phyloP scores from a whole-genome alignment of 2,329 filamentous ascomycete genomes.

The Zalaria sp. region DNA sequence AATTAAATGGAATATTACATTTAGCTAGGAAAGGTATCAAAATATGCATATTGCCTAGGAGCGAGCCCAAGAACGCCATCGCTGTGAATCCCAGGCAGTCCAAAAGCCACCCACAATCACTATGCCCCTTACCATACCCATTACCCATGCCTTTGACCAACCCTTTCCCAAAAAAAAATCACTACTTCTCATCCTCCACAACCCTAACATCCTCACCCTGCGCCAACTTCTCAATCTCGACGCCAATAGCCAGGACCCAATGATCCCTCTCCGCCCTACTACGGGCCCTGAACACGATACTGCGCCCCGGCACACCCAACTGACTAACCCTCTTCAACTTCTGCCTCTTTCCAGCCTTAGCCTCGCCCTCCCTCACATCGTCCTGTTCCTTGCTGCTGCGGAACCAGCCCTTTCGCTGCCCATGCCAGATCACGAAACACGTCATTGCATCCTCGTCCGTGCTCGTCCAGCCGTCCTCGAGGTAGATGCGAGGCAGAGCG shows the following conservation, averaged over 20 bases:
- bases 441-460: slow-evolving; percentile 53
- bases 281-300: slow-evolving; percentile 51
- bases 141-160: no score
- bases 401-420: slow-evolving; percentile 43
- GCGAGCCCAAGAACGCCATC: no score
- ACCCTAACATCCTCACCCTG: slow-evolving; percentile 37
- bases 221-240: slow-evolving; percentile 49
- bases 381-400: slow-evolving; percentile 18
- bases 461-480: slow-evolving; percentile 46
- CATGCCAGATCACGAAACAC: slow-evolving; percentile 54
- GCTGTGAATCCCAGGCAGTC: no score
- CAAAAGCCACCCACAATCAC: no score
- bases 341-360: slow-evolving; percentile 18
- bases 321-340: slow-evolving; percentile 45
- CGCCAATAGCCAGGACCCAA: slow-evolving; percentile 52
- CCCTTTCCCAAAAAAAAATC: no score
- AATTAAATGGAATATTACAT: no score
- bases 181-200: slow-evolving; percentile 7
- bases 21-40: no score
- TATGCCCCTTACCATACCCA: no score
- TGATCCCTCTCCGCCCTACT: slow-evolving; percentile 52
- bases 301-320: slow-evolving; percentile 45
- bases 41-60: no score
- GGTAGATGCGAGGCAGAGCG: slow-evolving; percentile 45
- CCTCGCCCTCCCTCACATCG: slow-evolving; percentile 11